phyloP scores from a whole-genome alignment of 176 grass and related monocot species.

The Juncus effusus region DNA sequence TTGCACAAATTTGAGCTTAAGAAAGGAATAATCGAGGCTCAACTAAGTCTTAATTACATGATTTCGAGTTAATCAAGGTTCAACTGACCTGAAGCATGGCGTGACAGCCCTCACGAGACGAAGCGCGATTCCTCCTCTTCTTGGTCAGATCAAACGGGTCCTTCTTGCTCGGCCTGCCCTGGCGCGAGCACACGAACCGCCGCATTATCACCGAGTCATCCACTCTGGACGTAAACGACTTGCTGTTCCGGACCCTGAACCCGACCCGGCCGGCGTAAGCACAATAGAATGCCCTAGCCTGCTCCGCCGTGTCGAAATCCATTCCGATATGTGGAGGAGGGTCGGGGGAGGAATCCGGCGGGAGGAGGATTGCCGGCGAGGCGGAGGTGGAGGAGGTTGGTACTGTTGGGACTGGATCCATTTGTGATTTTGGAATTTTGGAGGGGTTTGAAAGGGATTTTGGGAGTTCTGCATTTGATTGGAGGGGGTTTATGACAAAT shows the following conservation, averaged over 20 bases:
- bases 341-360: background rate
- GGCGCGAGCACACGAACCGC: slow-evolving; percentile 60
- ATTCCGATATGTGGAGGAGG: slow-evolving; percentile 27
- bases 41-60: too few species aligned
- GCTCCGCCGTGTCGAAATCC: slow-evolving; percentile 42
- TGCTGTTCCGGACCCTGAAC: slow-evolving; percentile 59
- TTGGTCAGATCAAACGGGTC: slow-evolving; percentile 54
- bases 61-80: background rate
- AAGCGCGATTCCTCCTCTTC: slow-evolving; percentile 55
- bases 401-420: background rate
- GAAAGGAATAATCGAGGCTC: too few species aligned
- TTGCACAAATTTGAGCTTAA: too few species aligned
- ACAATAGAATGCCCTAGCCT: slow-evolving; percentile 44
- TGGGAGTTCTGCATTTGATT: background rate
- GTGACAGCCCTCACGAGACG: slow-evolving; percentile 48
- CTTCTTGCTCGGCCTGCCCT: slow-evolving; percentile 52
- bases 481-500: too few species aligned
- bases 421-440: too few species aligned
- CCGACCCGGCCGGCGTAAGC: slow-evolving; percentile 37
- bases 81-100: slow-evolving; percentile 66
- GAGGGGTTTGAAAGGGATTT: too few species aligned
- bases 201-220: slow-evolving; percentile 62
- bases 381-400: slow-evolving; percentile 1
- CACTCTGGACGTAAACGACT: slow-evolving; percentile 56
- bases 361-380: background rate